Percentiles rank a stretch among this genome's conserved stretches.
Evolutionary conservation across 305 asterid genomes (phyloP).

Genomic region (Solanum hybrid): DNA sequence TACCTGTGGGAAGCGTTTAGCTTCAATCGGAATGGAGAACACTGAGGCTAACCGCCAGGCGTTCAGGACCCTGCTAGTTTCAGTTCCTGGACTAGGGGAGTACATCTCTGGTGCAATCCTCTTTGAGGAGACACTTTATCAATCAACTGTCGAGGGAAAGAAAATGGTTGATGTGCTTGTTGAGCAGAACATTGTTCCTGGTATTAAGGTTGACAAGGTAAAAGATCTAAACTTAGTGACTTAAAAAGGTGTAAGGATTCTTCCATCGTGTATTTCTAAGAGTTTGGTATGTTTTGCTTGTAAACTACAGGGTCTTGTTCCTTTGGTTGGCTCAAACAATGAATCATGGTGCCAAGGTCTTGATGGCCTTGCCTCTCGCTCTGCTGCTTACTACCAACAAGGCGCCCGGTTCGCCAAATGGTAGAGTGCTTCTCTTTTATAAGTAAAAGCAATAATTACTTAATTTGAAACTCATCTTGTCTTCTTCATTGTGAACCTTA

Average conservation of each 20-base stretch:
- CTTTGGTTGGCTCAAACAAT: constrained; percentile 52
- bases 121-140: constrained; percentile 69
- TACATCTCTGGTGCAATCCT: constrained; percentile 67
- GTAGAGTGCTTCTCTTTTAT: constrained; percentile 12
- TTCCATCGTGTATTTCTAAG: neutral
- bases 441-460: neutral
- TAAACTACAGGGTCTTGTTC: constrained; percentile 54
- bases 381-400: constrained; percentile 67
- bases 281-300: neutral
- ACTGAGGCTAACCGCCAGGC: constrained; percentile 73
- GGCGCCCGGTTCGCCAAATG: constrained; percentile 73
- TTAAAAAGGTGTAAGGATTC: neutral
- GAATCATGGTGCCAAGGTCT: constrained; percentile 87
- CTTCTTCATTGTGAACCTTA: neutral
- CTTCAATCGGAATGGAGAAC: constrained; percentile 65
- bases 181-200: constrained; percentile 65
- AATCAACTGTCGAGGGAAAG: constrained; percentile 60
- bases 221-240: neutral
- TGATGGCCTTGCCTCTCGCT: constrained; percentile 62
- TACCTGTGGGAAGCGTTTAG: constrained; percentile 76
- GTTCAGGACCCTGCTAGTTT: constrained; percentile 50
- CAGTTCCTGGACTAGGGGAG: constrained; percentile 58
- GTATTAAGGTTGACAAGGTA: constrained; percentile 70
- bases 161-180: constrained; percentile 55
- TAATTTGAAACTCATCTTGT: neutral